phyloP scores from a whole-genome alignment of 208 protist genomes.

The Trypanosoma lewisi region DNA sequence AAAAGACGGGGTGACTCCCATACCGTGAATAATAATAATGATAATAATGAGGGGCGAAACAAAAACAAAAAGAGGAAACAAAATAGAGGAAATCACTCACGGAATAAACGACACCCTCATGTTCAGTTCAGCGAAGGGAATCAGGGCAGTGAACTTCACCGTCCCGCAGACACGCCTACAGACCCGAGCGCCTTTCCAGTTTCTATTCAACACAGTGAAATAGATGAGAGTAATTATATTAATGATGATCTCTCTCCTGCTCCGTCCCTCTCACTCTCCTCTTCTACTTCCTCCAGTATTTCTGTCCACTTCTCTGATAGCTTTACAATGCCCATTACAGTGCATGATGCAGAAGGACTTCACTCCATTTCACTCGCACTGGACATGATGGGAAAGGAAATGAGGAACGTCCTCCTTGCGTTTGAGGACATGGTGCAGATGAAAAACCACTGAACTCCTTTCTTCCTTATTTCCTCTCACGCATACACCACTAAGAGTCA shows the following conservation, averaged over 20 bases:
- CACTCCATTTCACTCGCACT: conserved; percentile 58
- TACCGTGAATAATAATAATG: too few species aligned
- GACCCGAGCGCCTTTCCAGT: too few species aligned
- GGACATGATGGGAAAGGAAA: conserved; percentile 68
- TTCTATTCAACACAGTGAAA: neutral
- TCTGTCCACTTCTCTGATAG: conserved; percentile 58
- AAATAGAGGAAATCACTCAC: too few species aligned
- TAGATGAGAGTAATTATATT: neutral
- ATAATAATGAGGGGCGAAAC: too few species aligned
- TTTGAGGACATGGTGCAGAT: conserved; percentile 71
- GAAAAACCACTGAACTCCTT: conserved; percentile 2
- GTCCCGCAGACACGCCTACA: too few species aligned
- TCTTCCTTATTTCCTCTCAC: conserved; percentile 18
- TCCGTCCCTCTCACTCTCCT: too few species aligned
- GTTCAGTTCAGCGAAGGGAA: too few species aligned
- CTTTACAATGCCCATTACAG: conserved; percentile 61
- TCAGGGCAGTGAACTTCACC: too few species aligned
- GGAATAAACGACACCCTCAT: too few species aligned
- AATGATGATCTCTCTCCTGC: neutral
- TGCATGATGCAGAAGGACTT: conserved; percentile 65
- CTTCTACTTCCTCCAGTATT: too few species aligned
- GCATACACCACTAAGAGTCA: conserved; percentile 14
- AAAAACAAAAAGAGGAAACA: too few species aligned
- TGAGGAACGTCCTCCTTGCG: conserved; percentile 53
- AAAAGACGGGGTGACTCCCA: too few species aligned